Conservation (phyloP, 2,329 filamentous ascomycete genomes). For the Paecilomyces variotii region DNA sequence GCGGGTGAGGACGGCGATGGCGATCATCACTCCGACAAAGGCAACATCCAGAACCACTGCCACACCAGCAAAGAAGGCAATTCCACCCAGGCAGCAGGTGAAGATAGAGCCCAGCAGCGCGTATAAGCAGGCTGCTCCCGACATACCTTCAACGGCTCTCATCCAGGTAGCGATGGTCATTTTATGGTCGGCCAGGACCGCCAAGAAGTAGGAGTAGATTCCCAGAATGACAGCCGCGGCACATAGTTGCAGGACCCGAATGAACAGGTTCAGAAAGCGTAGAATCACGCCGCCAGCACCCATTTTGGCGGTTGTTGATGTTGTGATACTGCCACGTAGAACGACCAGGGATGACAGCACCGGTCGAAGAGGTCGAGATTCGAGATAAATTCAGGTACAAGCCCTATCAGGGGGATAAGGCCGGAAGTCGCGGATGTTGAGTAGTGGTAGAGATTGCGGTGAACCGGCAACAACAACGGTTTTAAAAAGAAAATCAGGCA, state of each 20-base stretch:
- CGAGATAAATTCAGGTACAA: background rate
- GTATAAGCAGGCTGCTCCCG: conserved; percentile 68
- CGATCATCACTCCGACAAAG: conserved; percentile 72
- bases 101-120: conserved; percentile 63
- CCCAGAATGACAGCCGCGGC: conserved; percentile 66
- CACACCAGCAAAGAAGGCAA: conserved; percentile 62
- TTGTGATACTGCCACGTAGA: background rate
- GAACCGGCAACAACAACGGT: background rate
- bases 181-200: conserved; percentile 59
- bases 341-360: background rate
- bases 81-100: conserved; percentile 71
- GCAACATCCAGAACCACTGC: conserved; percentile 68
- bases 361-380: background rate
- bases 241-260: conserved; percentile 67
- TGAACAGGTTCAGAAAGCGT: conserved; percentile 60
- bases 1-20: conserved; percentile 68
- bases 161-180: conserved; percentile 56
- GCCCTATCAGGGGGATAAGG: background rate
- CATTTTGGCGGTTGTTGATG: conserved; percentile 39
- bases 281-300: conserved; percentile 54
- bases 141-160: conserved; percentile 69
- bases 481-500: background rate
- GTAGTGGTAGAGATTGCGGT: background rate
- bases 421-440: background rate
- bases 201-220: conserved; percentile 79